Evolutionary conservation across 2,329 filamentous ascomycete genomes (phyloP), one percentile per base, ranked within the genome.

Genomic region (Lizonia empirigonia): DNA sequence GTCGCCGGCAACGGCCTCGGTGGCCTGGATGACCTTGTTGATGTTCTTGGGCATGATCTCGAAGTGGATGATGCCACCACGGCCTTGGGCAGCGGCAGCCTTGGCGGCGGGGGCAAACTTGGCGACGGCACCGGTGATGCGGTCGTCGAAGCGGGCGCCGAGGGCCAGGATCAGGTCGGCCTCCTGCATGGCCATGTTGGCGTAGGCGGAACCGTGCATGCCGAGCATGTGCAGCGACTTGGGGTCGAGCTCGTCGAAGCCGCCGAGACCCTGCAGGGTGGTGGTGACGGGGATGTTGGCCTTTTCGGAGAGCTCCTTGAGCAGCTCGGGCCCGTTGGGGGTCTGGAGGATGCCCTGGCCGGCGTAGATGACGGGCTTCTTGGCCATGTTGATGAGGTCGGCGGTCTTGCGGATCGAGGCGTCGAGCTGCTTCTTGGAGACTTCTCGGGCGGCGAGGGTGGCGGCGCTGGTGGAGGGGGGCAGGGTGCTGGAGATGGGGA

Each of bases 31-130:
- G 33, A 97, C 92, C 83, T 97, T 99, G 85, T 97, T 97, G 79
- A 97, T 97, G 80, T 99, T 97, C 86, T 99, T 99, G 65, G 94
- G 93, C 88, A 97, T 89, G 67, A 99, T 93, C 73, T 97, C 93
- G 68, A 97, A 97, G 76, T 99, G 93, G 13, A 97, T 84, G 66
- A 99, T 97, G 68, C 94, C 94, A 65, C 94, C 94, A 56, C 91
- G 89, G 45, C 86, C 86, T 77, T 96, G 90, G 9, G 83, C 80
- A 4, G 91, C 93, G 0, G 94, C 94, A 12, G 85, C 84, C 77
- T 89, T 94, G 35, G 94, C 94, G 44, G 84, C 85, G 3, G 94
- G 94, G 0, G 92, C 94, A 62, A 97, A 99, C 73, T 93, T 95
- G 65, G 85, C 75, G 44, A 97, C 81, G 71, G 82, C 89, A 22